These are phyloP conservation scores for Blastobotrys niveus DNA, from an alignment of 1,139 yeast genomes.

Conservation along the genomic window DNA sequence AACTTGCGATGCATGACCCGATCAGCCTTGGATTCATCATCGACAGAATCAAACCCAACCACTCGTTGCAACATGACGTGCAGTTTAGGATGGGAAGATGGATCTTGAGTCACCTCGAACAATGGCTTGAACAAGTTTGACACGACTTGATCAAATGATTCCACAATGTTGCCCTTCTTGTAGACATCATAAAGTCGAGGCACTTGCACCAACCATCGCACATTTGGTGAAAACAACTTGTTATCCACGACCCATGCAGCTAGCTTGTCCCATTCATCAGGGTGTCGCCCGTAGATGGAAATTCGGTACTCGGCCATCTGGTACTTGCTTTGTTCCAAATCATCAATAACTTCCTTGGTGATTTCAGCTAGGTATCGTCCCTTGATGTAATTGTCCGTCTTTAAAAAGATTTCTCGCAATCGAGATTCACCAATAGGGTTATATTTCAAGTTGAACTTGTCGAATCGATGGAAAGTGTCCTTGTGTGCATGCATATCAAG, in stretches of 20 bases:
- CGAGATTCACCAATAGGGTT: conserved; percentile 98
- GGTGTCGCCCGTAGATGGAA: conserved; percentile 84
- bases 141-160: conserved; percentile 68
- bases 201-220: conserved; percentile 93
- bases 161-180: conserved; percentile 66
- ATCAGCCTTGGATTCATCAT: conserved; percentile 93
- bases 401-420: conserved; percentile 87
- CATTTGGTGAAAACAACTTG: conserved; percentile 85
- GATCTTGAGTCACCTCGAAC: conserved; percentile 83
- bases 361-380: conserved; percentile 91
- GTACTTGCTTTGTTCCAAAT: conserved; percentile 88
- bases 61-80: conserved; percentile 86
- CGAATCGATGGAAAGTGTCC: conserved; percentile 96
- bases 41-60: conserved; percentile 96
- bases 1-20: conserved; percentile 71
- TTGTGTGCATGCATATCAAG: conserved; percentile 99
- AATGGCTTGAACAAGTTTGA: conserved; percentile 81
- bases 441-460: conserved; percentile 93
- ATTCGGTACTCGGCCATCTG: conserved; percentile 97
- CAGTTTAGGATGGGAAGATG: conserved; percentile 80
- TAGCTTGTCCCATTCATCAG: conserved; percentile 90
- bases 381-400: conserved; percentile 86
- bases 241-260: conserved; percentile 95
- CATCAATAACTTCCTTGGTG: conserved; percentile 85
- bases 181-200: conserved; percentile 91